These are phyloP conservation scores for Talaromyces sp. DNA, from an alignment of 2,329 filamentous ascomycete genomes.

Conservation along the genomic window DNA sequence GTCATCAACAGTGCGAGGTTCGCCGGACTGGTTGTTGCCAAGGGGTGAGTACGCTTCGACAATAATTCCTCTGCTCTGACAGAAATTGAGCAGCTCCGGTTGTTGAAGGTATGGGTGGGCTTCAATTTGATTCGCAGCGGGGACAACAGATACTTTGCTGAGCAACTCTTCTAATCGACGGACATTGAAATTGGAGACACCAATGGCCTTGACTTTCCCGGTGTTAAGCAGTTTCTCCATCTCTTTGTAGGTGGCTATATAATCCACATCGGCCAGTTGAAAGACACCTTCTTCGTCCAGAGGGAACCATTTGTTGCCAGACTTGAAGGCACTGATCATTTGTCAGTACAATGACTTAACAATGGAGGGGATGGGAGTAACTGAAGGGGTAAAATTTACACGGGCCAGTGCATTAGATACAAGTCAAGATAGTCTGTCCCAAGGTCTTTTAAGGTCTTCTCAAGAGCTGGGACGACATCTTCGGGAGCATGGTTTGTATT, in stretches of 20 bases:
- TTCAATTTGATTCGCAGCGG: slow-evolving; percentile 25
- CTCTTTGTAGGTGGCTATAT: slow-evolving; percentile 61
- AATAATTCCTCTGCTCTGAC: slow-evolving; percentile 56
- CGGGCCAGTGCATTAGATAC: slow-evolving; percentile 68
- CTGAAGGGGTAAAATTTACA: slow-evolving; percentile 62
- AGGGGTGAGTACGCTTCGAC: slow-evolving; percentile 60
- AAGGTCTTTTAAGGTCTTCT: slow-evolving; percentile 62
- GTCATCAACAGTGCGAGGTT: slow-evolving; percentile 56
- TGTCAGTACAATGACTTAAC: slow-evolving; percentile 33
- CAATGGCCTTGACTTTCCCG: slow-evolving; percentile 48
- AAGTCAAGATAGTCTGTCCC: slow-evolving; percentile 68
- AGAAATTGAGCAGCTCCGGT: slow-evolving; percentile 55
- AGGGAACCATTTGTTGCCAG: slow-evolving; percentile 43
- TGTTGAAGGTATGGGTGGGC: slow-evolving; percentile 41
- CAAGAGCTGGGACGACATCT: slow-evolving; percentile 62
- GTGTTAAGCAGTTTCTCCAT: slow-evolving; percentile 37
- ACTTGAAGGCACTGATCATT: slow-evolving; percentile 35
- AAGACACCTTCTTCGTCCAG: slow-evolving; percentile 43
- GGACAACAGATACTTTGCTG: slow-evolving; percentile 63
- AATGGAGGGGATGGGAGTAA: slow-evolving; percentile 63
- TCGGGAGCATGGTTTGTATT: slow-evolving; percentile 62
- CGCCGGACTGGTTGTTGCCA: slow-evolving; percentile 53
- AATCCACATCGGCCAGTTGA: slow-evolving; percentile 57
- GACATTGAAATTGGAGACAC: slow-evolving; percentile 56
- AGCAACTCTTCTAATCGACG: slow-evolving; percentile 73